These are phyloP conservation scores for Auriscalpium orientale DNA, from an alignment of 768 basidiomycete genomes.

Conservation along the genomic window DNA sequence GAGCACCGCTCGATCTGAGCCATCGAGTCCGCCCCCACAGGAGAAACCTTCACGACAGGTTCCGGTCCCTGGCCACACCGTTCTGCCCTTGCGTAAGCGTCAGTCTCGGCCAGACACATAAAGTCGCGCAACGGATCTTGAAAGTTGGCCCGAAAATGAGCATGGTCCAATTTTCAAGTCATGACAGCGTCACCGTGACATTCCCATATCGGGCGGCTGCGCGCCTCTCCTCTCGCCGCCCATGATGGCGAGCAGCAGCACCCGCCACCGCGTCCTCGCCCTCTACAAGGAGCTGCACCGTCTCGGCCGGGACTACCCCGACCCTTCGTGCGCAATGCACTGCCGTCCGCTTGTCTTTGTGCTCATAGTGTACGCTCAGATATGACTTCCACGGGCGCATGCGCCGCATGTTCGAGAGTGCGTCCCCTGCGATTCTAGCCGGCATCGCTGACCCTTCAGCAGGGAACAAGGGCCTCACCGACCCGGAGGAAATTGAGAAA, in stretches of 20 bases:
- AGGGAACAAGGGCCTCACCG: conserved; percentile 65
- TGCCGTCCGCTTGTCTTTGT: neutral
- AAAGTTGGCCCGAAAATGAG: too few relatives aligned
- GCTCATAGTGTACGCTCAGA: conserved; percentile 28
- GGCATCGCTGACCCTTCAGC: neutral
- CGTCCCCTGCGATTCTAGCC: conserved; percentile 16
- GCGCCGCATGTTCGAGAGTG: conserved; percentile 68
- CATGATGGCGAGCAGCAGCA: conserved; percentile 40
- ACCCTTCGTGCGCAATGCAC: conserved; percentile 54
- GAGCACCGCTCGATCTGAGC: too few relatives aligned
- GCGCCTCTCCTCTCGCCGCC: neutral
- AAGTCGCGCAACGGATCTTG: too few relatives aligned
- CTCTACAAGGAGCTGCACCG: conserved; percentile 80
- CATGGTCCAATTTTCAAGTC: too few relatives aligned
- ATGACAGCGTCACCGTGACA: too few relatives aligned
- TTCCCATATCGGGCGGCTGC: neutral
- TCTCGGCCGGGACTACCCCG: conserved; percentile 76
- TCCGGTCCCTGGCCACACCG: too few relatives aligned
- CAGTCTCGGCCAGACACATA: too few relatives aligned
- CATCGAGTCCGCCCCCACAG: too few relatives aligned
- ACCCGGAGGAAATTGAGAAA: conserved; percentile 66
- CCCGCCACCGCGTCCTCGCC: conserved; percentile 56
- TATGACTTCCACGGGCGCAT: conserved; percentile 75
- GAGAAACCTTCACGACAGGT: too few relatives aligned
- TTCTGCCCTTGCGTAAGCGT: too few relatives aligned